phyloP scores from a whole-genome alignment of 345 rosid genomes.

The Raphanus raphanistrum region DNA sequence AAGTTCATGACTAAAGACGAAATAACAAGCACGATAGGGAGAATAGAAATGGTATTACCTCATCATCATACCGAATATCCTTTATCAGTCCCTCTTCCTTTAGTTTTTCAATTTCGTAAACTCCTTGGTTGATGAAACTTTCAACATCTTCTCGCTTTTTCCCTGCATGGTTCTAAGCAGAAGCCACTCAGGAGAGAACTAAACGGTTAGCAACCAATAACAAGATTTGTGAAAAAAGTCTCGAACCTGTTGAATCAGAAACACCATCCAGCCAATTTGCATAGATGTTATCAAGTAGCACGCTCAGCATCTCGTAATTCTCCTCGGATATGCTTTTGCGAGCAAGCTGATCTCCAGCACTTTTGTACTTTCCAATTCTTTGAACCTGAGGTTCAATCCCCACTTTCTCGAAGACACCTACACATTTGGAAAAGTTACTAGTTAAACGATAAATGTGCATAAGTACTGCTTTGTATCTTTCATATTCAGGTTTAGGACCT shows the following conservation, averaged over 20 bases:
- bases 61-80: conserved; percentile 76
- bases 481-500: conserved; percentile 4
- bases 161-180: conserved; percentile 54
- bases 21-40: background rate
- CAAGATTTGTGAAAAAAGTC: conserved; percentile 25
- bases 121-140: conserved; percentile 84
- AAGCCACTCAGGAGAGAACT: conserved; percentile 33
- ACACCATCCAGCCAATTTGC: conserved; percentile 88
- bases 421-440: conserved; percentile 22
- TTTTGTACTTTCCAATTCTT: conserved; percentile 94
- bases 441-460: background rate
- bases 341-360: conserved; percentile 90
- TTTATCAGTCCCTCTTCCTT: conserved; percentile 91
- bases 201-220: conserved; percentile 17
- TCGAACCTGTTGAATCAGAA: conserved; percentile 71
- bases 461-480: background rate
- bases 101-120: conserved; percentile 75
- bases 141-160: conserved; percentile 76
- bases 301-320: conserved; percentile 91
- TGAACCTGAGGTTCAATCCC: conserved; percentile 89
- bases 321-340: conserved; percentile 87
- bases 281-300: conserved; percentile 87
- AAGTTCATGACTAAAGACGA: background rate
- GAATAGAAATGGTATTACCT: conserved; percentile 41
- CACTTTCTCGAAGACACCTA: conserved; percentile 87